A percentile compares a stretch with the other conserved stretches of the same genome.
Conservation (phyloP, 768 basidiomycete genomes). For the Amyloporia xantha region DNA sequence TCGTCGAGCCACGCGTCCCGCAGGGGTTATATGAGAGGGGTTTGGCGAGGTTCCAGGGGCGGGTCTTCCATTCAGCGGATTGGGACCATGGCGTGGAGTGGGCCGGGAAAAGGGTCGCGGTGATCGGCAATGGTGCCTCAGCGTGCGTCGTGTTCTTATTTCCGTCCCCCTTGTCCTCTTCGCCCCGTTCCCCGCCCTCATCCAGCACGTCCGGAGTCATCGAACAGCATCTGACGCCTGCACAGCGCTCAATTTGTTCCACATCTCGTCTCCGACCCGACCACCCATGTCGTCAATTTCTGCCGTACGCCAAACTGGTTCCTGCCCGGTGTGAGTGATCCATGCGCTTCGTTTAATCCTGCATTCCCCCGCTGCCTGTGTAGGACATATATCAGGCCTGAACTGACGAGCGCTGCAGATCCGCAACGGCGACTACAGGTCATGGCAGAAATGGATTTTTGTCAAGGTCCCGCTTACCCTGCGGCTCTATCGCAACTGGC, state of each 20-base stretch:
- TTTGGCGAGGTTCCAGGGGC: constrained; percentile 18
- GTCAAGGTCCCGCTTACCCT: constrained; percentile 7
- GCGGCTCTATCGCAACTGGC: constrained; percentile 3
- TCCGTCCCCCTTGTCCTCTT: background rate
- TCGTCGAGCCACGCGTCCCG: constrained; percentile 21
- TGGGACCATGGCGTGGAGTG: constrained; percentile 23
- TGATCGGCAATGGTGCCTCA: constrained; percentile 27
- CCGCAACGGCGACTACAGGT: constrained; percentile 45
- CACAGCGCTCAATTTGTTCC: constrained; percentile 25
- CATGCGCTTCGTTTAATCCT: background rate
- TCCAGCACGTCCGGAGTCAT: too few relatives aligned
- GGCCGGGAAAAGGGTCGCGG: constrained; percentile 22
- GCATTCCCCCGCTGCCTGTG: constrained; percentile 24
- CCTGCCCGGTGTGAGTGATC: constrained; percentile 13
- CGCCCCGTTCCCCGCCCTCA: too few relatives aligned
- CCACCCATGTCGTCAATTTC: constrained; percentile 23
- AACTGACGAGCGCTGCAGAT: constrained; percentile 64
- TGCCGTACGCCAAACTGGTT: constrained; percentile 24
- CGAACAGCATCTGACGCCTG: background rate
- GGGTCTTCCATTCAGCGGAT: constrained; percentile 22
- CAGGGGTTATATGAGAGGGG: constrained; percentile 21
- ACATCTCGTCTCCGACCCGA: constrained; percentile 15
- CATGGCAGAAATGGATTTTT: constrained; percentile 17
- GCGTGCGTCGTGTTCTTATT: constrained; percentile 10
- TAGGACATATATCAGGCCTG: constrained; percentile 55